Percentiles rank a stretch among this genome's conserved stretches.
phyloP scores from a whole-genome alignment of 1,284 basidiomycete species.

The Cutaneotrichosporon sp. region DNA sequence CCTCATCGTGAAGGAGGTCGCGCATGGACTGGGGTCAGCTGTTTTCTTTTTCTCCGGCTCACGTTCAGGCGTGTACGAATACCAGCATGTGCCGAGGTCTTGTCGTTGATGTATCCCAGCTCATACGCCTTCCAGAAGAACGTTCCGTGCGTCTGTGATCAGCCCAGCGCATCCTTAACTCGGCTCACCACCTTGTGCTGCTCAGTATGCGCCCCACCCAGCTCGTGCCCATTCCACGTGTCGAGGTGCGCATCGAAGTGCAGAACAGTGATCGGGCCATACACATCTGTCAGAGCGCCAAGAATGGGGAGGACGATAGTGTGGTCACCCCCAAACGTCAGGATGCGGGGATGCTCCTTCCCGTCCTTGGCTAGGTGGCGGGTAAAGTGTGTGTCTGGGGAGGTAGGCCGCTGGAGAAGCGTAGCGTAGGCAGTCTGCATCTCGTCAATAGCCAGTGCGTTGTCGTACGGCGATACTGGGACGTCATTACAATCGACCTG shows the following conservation, averaged over 20 bases:
- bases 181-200: conserved; percentile 21
- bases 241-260: conserved; percentile 43
- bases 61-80: conserved; percentile 41
- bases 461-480: conserved; percentile 50
- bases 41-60: conserved; percentile 2
- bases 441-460: conserved; percentile 47
- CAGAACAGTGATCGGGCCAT: conserved; percentile 48
- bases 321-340: conserved; percentile 51
- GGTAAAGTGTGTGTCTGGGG: conserved; percentile 8
- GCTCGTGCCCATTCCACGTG: conserved; percentile 46
- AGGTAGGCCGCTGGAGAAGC: conserved; percentile 15
- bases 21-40: conserved; percentile 9
- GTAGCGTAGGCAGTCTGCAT: conserved; percentile 43
- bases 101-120: conserved; percentile 46
- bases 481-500: conserved; percentile 49
- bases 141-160: conserved; percentile 37
- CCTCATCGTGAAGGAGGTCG: conserved; percentile 43
- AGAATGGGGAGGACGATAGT: conserved; percentile 51
- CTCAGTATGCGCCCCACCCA: conserved; percentile 17
- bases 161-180: conserved; percentile 7
- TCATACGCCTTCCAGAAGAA: conserved; percentile 51
- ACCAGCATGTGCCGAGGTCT: conserved; percentile 59
- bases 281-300: conserved; percentile 41
- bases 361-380: conserved; percentile 30
- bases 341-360: conserved; percentile 45